Evolutionary conservation across 306 rosid species (phyloP).

Genomic region (Fragaria ananassa): DNA sequence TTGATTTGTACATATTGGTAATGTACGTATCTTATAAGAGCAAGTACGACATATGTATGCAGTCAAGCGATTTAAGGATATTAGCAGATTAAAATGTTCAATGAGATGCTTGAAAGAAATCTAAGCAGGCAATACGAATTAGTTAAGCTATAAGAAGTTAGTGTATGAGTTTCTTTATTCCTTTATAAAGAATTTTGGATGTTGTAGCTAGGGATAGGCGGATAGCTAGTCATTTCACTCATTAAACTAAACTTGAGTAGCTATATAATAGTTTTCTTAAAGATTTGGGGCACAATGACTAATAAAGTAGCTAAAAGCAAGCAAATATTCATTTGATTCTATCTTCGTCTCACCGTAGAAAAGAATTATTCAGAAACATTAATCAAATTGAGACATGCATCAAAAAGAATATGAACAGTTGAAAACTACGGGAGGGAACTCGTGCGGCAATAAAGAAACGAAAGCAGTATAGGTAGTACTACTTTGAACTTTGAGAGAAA

Average conservation of each 20-base stretch:
- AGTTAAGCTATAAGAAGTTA: neutral
- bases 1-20: neutral
- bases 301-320: neutral
- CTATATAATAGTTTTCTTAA: neutral
- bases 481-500: constrained; percentile 1
- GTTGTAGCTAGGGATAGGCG: neutral
- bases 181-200: neutral
- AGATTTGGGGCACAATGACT: neutral
- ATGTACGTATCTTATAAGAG: neutral
- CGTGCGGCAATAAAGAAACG: constrained; percentile 14
- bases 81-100: neutral
- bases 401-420: neutral
- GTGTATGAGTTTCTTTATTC: neutral
- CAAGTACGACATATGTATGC: neutral
- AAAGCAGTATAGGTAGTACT: neutral
- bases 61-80: too few relatives aligned
- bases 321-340: neutral
- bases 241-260: neutral
- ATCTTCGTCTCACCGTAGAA: neutral
- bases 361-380: neutral
- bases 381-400: neutral
- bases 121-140: neutral
- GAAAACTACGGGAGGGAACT: neutral
- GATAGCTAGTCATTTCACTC: neutral
- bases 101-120: neutral